phyloP scores from a whole-genome alignment of 805 yeast genomes.

The Geotrichum ghanense region DNA sequence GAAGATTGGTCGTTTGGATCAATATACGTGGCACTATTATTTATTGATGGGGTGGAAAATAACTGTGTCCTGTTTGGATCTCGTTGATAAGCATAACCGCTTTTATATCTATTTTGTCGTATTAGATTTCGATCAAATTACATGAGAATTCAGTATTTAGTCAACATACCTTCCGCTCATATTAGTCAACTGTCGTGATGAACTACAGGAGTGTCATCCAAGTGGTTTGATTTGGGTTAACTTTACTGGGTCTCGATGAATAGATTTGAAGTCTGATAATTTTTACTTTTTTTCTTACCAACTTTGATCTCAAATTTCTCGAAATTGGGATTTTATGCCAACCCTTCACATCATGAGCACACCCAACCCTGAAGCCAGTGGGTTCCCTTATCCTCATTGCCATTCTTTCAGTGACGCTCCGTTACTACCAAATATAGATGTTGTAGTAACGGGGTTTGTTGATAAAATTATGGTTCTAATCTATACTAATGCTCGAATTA shows the following conservation, averaged over 20 bases:
- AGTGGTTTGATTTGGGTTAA: no score
- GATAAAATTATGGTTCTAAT: conserved; percentile 24
- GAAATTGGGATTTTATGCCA: conserved; percentile 1
- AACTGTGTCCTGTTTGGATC: conserved; percentile 28
- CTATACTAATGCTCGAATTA: conserved; percentile 20
- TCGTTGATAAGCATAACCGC: conserved; percentile 23
- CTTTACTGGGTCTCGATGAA: no score
- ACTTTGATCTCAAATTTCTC: not conserved
- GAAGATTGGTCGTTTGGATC: conserved; percentile 18
- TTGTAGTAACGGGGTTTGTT: conserved; percentile 18
- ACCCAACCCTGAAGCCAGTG: no score
- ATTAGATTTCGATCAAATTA: no score
- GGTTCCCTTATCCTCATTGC: no score
- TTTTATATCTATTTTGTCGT: not conserved
- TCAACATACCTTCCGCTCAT: conserved; percentile 1
- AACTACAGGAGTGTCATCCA: no score
- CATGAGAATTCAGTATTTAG: not conserved
- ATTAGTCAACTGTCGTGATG: no score
- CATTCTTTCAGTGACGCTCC: no score
- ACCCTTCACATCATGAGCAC: no score
- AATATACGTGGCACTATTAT: conserved; percentile 15
- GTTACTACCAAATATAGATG: conserved; percentile 18
- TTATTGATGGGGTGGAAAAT: conserved; percentile 23
- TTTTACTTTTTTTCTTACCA: not conserved
- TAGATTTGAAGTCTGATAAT: not conserved